Evolutionary conservation across 116 monocot species (phyloP).

Genomic region (Papilionanthe hybrid): DNA sequence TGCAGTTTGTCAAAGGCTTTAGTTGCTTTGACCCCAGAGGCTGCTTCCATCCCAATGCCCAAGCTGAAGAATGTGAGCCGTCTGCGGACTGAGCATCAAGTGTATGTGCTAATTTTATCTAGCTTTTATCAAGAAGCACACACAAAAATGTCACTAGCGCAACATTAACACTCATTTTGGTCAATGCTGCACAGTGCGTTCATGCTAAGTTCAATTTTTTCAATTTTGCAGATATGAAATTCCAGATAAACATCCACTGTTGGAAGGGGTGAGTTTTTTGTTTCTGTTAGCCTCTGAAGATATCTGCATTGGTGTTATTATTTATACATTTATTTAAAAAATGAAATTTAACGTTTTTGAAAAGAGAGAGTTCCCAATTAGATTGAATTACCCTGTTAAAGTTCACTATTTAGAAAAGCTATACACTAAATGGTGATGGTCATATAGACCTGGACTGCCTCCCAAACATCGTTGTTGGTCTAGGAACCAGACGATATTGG

Average conservation of each 20-base stretch:
- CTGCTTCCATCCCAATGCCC: constrained; percentile 68
- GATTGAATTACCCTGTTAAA: not conserved
- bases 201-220: constrained; percentile 10
- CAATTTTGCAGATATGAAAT: constrained; percentile 69
- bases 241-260: constrained; percentile 71
- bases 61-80: constrained; percentile 89
- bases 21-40: constrained; percentile 54
- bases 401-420: not conserved
- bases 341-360: not conserved
- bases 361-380: not conserved
- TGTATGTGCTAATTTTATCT: constrained; percentile 40
- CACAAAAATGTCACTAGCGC: not conserved
- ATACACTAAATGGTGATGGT: not conserved
- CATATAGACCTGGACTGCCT: not conserved
- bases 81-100: constrained; percentile 88
- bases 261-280: constrained; percentile 56
- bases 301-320: not conserved
- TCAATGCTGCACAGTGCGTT: not conserved
- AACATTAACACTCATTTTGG: not conserved
- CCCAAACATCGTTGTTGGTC: not conserved
- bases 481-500: not conserved
- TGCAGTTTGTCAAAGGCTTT: constrained; percentile 74
- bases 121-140: not conserved
- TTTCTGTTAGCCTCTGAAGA: not conserved
- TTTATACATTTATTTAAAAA: not conserved